Evolutionary conservation across 2,329 filamentous ascomycete genomes (phyloP).

Genomic region (Aspergillus sp.): DNA sequence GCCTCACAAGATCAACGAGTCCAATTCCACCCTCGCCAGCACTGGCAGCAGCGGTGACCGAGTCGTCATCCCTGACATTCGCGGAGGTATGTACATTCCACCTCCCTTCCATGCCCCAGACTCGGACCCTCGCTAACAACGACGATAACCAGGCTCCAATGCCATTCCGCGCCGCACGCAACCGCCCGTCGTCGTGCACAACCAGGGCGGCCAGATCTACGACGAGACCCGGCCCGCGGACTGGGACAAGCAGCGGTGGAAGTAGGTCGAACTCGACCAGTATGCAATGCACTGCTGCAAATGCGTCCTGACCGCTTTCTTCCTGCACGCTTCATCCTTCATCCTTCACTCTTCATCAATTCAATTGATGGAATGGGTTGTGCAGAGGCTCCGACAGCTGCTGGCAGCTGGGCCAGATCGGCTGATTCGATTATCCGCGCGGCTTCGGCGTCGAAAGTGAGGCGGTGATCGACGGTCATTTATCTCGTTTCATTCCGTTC

Average conservation of each 20-base stretch:
- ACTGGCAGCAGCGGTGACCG: constrained; percentile 28
- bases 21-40: constrained; percentile 34
- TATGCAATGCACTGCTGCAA: too few relatives aligned
- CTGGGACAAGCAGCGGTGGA: constrained; percentile 40
- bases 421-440: constrained; percentile 19
- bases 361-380: background rate
- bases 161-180: constrained; percentile 27
- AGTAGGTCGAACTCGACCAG: constrained; percentile 20
- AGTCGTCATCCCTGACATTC: constrained; percentile 27
- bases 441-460: constrained; percentile 22
- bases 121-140: background rate
- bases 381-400: constrained; percentile 7
- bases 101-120: background rate
- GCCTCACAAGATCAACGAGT: constrained; percentile 37
- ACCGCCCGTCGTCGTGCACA: constrained; percentile 33
- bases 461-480: constrained; percentile 21
- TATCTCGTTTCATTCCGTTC: background rate
- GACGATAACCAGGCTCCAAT: constrained; percentile 25
- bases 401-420: constrained; percentile 8
- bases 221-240: constrained; percentile 36
- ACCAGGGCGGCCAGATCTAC: constrained; percentile 35
- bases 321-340: background rate
- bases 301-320: constrained; percentile 1
- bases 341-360: background rate
- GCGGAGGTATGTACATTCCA: constrained; percentile 23